Evolutionary conservation across 345 rosid species (phyloP), one percentile per base, ranked within the genome.

Genomic region (Psidium guajava): DNA sequence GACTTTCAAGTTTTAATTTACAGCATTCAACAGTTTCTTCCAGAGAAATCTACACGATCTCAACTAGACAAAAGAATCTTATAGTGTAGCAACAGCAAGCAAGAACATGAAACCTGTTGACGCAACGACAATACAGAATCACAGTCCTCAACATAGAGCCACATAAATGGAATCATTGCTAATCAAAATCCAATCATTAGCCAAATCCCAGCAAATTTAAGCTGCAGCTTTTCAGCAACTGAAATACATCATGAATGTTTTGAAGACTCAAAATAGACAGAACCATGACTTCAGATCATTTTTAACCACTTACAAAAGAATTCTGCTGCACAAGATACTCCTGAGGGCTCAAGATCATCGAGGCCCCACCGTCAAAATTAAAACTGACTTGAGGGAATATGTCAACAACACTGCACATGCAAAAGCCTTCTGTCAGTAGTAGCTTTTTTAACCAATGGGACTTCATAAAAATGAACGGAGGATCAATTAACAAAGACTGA

Each of bases 281-380:
- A 69, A 32, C 44, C 77, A 18, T 69, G 77, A 69, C 77, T 69
- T 69, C 77, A 8, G 22, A 32, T 69, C 44, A 32, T 32, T 32
- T 32, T 69, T 32, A 58, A 87, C 47, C 77, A 91, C 99, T 97
- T 87, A 97, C 99, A 25, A 97, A 84, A 59, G 92, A 89, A 91
- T 90, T 96, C 88, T 95, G 97, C 87, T 92, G 99, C 49, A 97
- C 85, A 49, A 97, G 97, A 91, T 97, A 97, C 90, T 96, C 99
- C 88, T 90, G 96, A 52, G 99, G 97, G 87, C 89, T 89, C 52
- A 97, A 90, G 82, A 94, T 87, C 95, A 97, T 86, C 61, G 98
- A 90, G 85, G 98, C 94, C 59, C 96, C 96, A 20, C 96, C 98
- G 85, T 95, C 98, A 86, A 97, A 97, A 93, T 96, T 94, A 85